Base-by-base conservation (phyloP, 1,139 yeast genomes). In the Scheffersomyces cryptocercus region DNA sequence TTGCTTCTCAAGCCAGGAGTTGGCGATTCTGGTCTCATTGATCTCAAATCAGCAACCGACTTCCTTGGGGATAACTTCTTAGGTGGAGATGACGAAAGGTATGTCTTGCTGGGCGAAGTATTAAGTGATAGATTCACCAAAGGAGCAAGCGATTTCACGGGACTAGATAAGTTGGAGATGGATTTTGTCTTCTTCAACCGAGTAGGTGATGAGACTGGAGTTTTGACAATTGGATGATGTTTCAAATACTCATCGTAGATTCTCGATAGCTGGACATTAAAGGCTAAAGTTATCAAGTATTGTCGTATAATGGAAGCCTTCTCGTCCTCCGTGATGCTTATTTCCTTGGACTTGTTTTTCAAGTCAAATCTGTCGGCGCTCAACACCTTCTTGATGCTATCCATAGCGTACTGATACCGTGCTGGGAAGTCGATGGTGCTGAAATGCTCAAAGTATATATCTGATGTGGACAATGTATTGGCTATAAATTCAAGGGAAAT, bases 201-300 rank as follows among this genome's bases (percentile, higher is more conserved):
- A 11, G 33, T 34, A 4, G 49, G 40, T 14, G 42, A 34, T 5
- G 44, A 5, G 2, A 38, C 12, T 28, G 35, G 29, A 3, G 42
- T 14, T 12, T 41, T 24, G 12, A 29, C 10, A 10, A 15, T 13
- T 8, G 56, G 52, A 28, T 47, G 46, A 39, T 50, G 55, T 44
- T 58, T 62, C 5, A 58, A 39, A 38, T 59, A 59, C 46, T 63
- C 67, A 24, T 57, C 60, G 58, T 77, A 83, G 8, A 84, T 75
- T 38, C 90, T 63, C 26, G 76, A 79, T n/a, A 82, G 77, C 59
- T 84, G 90, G 13, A 84, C 80, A 46, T 77, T 73, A 41, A 79
- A 73, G 11, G 87, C 85, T 37, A 84, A 52, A 39, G 65, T 70
- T 13, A 65, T 67, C 20, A 84, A 63, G 55, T 80, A 84, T 13